Conservation (phyloP, 352 stramenopile genomes). For the Elongisporangium prolatum region DNA sequence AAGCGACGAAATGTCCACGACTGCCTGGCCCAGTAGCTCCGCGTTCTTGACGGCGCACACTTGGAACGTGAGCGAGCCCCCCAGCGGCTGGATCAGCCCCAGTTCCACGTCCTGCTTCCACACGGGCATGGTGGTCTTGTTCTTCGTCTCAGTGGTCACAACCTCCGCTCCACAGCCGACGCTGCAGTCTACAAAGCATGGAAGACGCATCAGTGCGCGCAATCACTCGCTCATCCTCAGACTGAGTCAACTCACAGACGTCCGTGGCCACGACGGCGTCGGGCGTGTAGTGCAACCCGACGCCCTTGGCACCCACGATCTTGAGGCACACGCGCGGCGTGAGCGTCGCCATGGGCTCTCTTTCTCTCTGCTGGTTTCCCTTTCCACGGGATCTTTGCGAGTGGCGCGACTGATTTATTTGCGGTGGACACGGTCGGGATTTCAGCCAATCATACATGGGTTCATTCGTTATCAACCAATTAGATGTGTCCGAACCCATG, state of each 20-base stretch:
- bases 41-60: conserved; percentile 43
- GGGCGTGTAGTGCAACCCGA: conserved; percentile 25
- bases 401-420: no score
- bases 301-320: conserved; percentile 20
- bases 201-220: not conserved
- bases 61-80: conserved; percentile 35
- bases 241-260: conserved; percentile 18
- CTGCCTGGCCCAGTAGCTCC: conserved; percentile 31
- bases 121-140: conserved; percentile 35
- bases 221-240: not conserved
- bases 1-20: conserved; percentile 27
- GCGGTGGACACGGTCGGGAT: no score
- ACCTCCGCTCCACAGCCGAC: conserved; percentile 46
- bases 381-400: no score
- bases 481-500: no score
- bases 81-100: conserved; percentile 43
- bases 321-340: conserved; percentile 40
- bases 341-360: conserved; percentile 8
- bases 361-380: no score
- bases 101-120: conserved; percentile 60
- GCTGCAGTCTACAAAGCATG: conserved; percentile 37
- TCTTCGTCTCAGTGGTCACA: conserved; percentile 34
- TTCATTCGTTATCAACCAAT: no score
- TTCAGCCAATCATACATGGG: no score
- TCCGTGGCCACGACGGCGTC: conserved; percentile 14